Base-by-base conservation (phyloP, 345 rosid genomes). In the Rhizophora apiculata region DNA sequence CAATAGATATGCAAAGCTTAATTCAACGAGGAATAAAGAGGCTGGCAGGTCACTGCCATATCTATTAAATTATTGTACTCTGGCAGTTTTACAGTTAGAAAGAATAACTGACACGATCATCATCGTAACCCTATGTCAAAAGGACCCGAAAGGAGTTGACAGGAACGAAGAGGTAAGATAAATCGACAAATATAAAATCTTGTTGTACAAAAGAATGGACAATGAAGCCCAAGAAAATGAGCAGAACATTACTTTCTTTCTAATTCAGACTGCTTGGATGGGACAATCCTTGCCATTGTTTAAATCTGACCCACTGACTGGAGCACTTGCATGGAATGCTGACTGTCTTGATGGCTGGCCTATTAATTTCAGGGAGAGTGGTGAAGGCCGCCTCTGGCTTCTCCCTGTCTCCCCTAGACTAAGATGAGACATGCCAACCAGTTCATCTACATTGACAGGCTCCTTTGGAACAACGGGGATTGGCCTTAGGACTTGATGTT, bases 341-440 rank as follows among this genome's bases (percentile, higher is more conserved):
- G 96, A 92, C 69, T 84, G 98, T 72, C 92, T 72, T 8, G 92
- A 79, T 9, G 99, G 83, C 81, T 90, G 92, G 20, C 89, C 90
- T 0, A 79, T 73, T 59, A 92, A 76, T 64, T 87, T 87, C 77
- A 90, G 79, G 55, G 98, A 90, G 30, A 88, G 81, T 0, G 82
- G 83, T 0, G 97, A 81, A 63, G 91, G 88, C 71, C 86, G 88
- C 24, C 82, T 74, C 55, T 71, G 82, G 27, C 78, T 67, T 62
- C 77, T 80, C 52, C 71, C 78, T 0, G 68, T 65, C 77, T 86
- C 89, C 48, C 78, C 83, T 64, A 95, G 77, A 63, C 88, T 76
- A 29, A 95, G 92, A 72, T 92, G 94, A 68, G 96, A 87, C 87
- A 95, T 80, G 66, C 96, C 86, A 6, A 87, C 87, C 36, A 95